Base-by-base conservation (phyloP, 2,329 filamentous ascomycete genomes). In the Pseudocercospora cruenta region DNA sequence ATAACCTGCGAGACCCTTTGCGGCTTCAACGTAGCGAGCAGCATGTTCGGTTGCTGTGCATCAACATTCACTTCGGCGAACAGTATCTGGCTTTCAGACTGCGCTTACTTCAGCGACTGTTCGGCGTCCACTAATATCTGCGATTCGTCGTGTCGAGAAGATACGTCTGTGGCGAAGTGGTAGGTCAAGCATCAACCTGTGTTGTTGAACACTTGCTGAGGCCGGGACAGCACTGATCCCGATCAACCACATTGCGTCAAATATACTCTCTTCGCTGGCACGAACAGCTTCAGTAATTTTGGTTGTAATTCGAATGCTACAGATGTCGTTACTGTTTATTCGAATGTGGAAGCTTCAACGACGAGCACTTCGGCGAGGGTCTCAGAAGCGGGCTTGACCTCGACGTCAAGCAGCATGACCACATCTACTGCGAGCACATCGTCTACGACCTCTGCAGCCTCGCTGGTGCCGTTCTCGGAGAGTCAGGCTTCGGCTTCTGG, bases 61-160 rank as follows among this genome's bases (percentile, higher is more conserved):
- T 45, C 39, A 16, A 45, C 39, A 19, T 16, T 45, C 12, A 45
- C 39, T 16, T 45, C 39, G n/a, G 39, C 14, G n/a, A 58, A 31
- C 55, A 36, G 55, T 16, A 16, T 19, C 26, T 31, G 8, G 6
- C 55, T 58, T 31, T 22, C 26, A 14, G 55, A 36, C 55, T 58
- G 55, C 55, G 55, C 28, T 12, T 58, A 58, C 21, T 58, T 43
- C 31, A 58, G 28, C 26, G 31, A 24, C 22, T 58, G 55, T 39
- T 36, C 22, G 1, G 55, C 31, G 16, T 58, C 55, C 2, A 58
- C 55, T 6, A 31, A 26, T n/a, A 19, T 36, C 7, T 58, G 55
- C 55, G 55, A 58, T 24, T 26, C 26, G 21, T 31, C 55, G 2
- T 58, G 55, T 39, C 55, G 36, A 19, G 19, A 12, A 10, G 36